A percentile compares a stretch with the other conserved stretches of the same genome.
These are phyloP conservation scores for Theileria orientalis DNA, from an alignment of 169 alveolate species.

Conservation along the genomic window DNA sequence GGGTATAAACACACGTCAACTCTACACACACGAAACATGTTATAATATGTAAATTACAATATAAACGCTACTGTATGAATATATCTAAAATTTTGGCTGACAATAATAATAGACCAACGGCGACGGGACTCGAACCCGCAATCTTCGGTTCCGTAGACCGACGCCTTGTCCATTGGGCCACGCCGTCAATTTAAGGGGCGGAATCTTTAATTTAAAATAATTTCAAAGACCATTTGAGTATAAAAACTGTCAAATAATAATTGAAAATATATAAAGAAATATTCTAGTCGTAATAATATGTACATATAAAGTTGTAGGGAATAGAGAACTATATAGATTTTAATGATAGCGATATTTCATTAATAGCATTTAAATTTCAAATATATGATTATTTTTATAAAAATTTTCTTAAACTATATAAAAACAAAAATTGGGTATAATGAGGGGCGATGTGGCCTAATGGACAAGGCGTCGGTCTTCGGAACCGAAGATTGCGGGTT, in stretches of 20 bases:
- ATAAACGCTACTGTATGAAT: too few relatives aligned
- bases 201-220: constrained; percentile 2
- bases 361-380: background rate
- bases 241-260: background rate
- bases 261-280: background rate
- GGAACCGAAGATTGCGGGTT: constrained; percentile 98
- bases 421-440: background rate
- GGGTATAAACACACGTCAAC: background rate
- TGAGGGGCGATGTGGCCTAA: constrained; percentile 94
- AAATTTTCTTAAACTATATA: background rate
- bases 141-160: constrained; percentile 97
- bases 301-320: background rate
- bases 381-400: constrained; percentile 1
- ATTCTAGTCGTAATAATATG: background rate
- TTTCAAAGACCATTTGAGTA: background rate
- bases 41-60: too few relatives aligned
- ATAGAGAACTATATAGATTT: background rate
- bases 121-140: constrained; percentile 98
- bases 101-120: constrained; percentile 79
- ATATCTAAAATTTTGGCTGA: too few relatives aligned
- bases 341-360: background rate
- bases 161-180: constrained; percentile 97
- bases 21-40: too few relatives aligned
- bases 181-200: constrained; percentile 82
- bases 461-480: constrained; percentile 97